Conservation (phyloP, 352 stramenopile genomes). For the Phytophthora pini region DNA sequence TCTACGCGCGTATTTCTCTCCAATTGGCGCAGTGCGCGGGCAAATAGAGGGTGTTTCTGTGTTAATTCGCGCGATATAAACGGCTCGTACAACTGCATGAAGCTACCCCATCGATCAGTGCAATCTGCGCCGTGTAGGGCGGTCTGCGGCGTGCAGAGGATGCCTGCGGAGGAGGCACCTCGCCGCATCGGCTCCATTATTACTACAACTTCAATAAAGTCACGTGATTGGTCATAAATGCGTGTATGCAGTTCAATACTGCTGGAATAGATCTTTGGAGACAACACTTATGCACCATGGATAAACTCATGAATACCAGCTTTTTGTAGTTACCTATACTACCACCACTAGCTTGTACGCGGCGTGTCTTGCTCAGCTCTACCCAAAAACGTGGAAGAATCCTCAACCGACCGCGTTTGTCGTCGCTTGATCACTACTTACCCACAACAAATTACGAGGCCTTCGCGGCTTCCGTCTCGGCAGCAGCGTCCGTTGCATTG, state of each 20-base stretch:
- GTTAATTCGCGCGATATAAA: slow-evolving; percentile 29
- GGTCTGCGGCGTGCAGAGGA: slow-evolving; percentile 1
- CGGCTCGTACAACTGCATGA: slow-evolving; percentile 28
- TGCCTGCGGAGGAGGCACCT: not conserved
- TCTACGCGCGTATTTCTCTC: slow-evolving; percentile 26
- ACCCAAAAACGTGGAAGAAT: slow-evolving; percentile 11
- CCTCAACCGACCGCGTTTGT: slow-evolving; percentile 17
- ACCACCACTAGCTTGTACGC: slow-evolving; percentile 28
- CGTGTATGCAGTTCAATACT: too few species aligned
- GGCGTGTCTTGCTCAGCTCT: slow-evolving; percentile 27
- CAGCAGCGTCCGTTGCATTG: slow-evolving; percentile 20
- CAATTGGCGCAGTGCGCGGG: slow-evolving; percentile 22
- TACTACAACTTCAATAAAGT: slow-evolving; percentile 28
- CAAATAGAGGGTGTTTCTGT: slow-evolving; percentile 30
- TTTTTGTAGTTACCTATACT: slow-evolving; percentile 32
- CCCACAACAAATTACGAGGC: slow-evolving; percentile 35
- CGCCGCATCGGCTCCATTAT: slow-evolving; percentile 4
- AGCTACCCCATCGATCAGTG: slow-evolving; percentile 20
- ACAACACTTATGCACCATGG: not conserved
- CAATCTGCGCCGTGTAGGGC: not conserved
- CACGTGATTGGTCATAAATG: slow-evolving; percentile 8
- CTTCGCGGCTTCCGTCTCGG: slow-evolving; percentile 20
- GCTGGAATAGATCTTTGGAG: not conserved
- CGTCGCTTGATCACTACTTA: slow-evolving; percentile 23
- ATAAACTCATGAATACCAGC: slow-evolving; percentile 28